Percentiles rank a stretch among this genome's conserved stretches.
Evolutionary conservation across 345 rosid species (phyloP).

Genomic region (Lepidium aucheri): DNA sequence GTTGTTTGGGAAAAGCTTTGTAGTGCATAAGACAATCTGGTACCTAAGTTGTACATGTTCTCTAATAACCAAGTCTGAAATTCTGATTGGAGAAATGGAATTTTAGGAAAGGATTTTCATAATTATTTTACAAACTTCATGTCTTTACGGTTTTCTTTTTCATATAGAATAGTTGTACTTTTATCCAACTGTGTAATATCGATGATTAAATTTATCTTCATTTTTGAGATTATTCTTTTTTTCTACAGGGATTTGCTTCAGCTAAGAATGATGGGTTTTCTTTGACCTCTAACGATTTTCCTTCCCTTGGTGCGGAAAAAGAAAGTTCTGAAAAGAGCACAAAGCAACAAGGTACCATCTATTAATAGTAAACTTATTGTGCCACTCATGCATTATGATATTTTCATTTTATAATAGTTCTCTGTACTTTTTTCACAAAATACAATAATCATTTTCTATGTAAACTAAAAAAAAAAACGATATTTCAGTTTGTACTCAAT

Average conservation of each 20-base stretch:
- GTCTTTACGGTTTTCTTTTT: background rate
- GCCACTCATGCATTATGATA: slow-evolving; percentile 7
- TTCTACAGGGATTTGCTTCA: slow-evolving; percentile 58
- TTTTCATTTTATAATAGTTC: background rate
- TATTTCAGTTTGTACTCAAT: background rate
- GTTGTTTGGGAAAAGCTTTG: background rate
- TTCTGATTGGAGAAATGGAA: background rate
- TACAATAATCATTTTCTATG: background rate
- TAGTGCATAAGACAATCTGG: background rate
- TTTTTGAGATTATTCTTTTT: background rate
- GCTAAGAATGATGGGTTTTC: slow-evolving; percentile 75
- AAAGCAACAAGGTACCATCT: slow-evolving; percentile 55
- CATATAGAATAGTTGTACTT: background rate
- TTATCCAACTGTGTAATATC: background rate
- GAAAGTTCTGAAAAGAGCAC: slow-evolving; percentile 45
- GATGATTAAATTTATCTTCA: background rate
- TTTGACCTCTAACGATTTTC: slow-evolving; percentile 88
- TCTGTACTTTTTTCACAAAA: background rate
- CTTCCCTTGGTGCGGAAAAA: slow-evolving; percentile 86
- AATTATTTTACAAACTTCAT: background rate
- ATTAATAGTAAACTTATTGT: background rate
- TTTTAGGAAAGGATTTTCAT: slow-evolving; percentile 10
- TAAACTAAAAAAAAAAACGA: background rate
- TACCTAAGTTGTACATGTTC: background rate
- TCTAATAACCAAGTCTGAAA: background rate